Evolutionary conservation across 352 stramenopile genomes (phyloP).

Genomic region (Pythium utonaiense): DNA sequence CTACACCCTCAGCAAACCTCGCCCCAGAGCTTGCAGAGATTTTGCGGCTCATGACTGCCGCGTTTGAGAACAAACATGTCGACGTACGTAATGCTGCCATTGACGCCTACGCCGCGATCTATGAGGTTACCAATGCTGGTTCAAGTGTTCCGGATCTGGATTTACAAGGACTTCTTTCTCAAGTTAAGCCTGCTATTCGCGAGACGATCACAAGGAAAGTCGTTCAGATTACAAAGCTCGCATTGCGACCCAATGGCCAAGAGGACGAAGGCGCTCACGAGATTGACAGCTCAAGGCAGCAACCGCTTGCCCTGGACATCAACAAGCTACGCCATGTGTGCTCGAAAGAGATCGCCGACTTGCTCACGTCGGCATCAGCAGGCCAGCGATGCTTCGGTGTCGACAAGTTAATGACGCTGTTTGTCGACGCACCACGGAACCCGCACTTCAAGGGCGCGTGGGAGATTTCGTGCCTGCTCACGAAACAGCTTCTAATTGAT

Average conservation of each 20-base stretch:
- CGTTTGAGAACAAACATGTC: slow-evolving; percentile 82
- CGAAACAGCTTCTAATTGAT: slow-evolving; percentile 67
- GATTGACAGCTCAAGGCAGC: slow-evolving; percentile 51
- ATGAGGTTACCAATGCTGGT: slow-evolving; percentile 61
- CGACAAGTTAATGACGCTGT: slow-evolving; percentile 48
- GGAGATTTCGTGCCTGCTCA: slow-evolving; percentile 68
- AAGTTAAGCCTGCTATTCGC: slow-evolving; percentile 64
- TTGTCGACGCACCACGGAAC: slow-evolving; percentile 30
- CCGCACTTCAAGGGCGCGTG: slow-evolving; percentile 52
- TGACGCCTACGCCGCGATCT: slow-evolving; percentile 61
- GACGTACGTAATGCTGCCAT: slow-evolving; percentile 74
- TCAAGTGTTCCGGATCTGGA: slow-evolving; percentile 34
- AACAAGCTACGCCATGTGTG: slow-evolving; percentile 58
- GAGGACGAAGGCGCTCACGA: slow-evolving; percentile 18
- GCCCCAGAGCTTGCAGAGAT: slow-evolving; percentile 40
- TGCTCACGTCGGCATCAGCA: slow-evolving; percentile 42
- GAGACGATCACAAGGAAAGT: slow-evolving; percentile 71
- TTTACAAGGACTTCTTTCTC: slow-evolving; percentile 55
- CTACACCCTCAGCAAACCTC: neutral
- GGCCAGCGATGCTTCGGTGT: slow-evolving; percentile 47
- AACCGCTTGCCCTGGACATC: slow-evolving; percentile 51
- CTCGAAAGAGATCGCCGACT: slow-evolving; percentile 41
- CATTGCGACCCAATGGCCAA: neutral
- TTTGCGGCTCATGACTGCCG: slow-evolving; percentile 39
- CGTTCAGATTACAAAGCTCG: slow-evolving; percentile 56